Base-by-base conservation (phyloP, 2,329 filamentous ascomycete species). In the Cucurbitaria berberidis region DNA sequence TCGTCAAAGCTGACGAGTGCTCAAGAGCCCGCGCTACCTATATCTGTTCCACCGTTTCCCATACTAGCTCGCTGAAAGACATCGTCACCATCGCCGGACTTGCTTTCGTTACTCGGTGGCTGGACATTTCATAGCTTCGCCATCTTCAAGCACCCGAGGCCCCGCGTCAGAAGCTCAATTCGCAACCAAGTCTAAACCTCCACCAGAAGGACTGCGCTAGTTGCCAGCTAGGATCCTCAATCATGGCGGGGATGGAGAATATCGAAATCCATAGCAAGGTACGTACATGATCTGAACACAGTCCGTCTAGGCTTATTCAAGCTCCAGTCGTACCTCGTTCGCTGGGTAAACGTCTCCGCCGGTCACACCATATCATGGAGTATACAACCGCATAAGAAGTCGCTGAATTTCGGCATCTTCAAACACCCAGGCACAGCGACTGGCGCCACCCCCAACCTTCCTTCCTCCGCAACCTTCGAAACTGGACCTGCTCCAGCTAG, bases 221-320 rank as follows among this genome's bases (percentile, higher is more conserved):
- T 34, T 16, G 7, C 30, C 16, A 15, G 30, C 16, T 34, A 5
- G 13, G 30, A 16, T 10, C n/a, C n/a, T 16, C 30, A 56, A 60
- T 26, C 53, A 96, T 96, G 93, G 92, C 91, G 55, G 91, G 90
- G 72, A 96, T 98, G 82, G 95, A 99, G 81, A 91, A 96, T 80
- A 84, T 99, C 65, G 91, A 98, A 77, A 91, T 99, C 64, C 93
- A 97, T 78, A 96, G 92, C 86, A 96, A 96, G 87, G 93, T 95
- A 84, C 65, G 81, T 48, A 19, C 42, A 41, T 30, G 36, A 40
- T 13, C 30, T 40, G n/a, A 15, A 19, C 19, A 36, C 34, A n/a
- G 22, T 35, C 36, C 26, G 46, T 51, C 24, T 43, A 46, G 52
- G 52, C 60, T 67, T 57, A 69, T 48, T 62, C 49, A 53, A 39